These are phyloP conservation scores for Massarina eburnea DNA, from an alignment of 2,329 filamentous ascomycete species.

Conservation along the genomic window DNA sequence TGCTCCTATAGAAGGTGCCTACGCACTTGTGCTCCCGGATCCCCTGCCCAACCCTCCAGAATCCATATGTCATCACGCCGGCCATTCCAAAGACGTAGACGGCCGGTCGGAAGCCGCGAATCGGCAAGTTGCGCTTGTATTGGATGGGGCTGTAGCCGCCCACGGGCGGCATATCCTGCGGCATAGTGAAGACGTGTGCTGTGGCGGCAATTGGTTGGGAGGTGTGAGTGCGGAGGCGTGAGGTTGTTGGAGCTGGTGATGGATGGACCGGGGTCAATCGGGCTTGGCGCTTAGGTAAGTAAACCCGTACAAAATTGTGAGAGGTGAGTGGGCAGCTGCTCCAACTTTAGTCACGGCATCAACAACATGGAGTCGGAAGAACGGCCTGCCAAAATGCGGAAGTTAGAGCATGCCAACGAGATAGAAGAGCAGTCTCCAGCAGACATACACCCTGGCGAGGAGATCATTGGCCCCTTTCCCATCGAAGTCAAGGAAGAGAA, in stretches of 20 bases:
- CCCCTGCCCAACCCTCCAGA: constrained; percentile 81
- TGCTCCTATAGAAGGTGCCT: background rate
- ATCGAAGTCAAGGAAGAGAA: background rate
- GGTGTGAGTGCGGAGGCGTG: constrained; percentile 26
- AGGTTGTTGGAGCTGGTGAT: constrained; percentile 28
- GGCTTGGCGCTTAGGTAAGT: constrained; percentile 21
- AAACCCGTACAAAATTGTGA: background rate
- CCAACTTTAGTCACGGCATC: background rate
- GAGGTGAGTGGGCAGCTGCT: background rate
- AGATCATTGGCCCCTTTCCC: background rate
- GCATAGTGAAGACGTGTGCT: constrained; percentile 63
- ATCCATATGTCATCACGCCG: constrained; percentile 82
- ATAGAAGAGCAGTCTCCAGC: background rate
- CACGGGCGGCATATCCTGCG: constrained; percentile 93
- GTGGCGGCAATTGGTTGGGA: constrained; percentile 30
- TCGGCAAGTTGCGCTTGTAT: constrained; percentile 96
- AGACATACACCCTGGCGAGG: constrained; percentile 4
- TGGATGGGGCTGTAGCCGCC: constrained; percentile 97
- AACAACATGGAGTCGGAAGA: constrained; percentile 58
- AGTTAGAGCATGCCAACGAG: constrained; percentile 46
- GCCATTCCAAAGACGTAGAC: constrained; percentile 76
- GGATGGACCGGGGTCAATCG: constrained; percentile 20
- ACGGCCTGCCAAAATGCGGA: constrained; percentile 57
- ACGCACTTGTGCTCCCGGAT: constrained; percentile 89
- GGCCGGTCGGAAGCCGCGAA: constrained; percentile 83